Conservation (phyloP, 331 rosid genomes). For the Rosa hybrid region DNA sequence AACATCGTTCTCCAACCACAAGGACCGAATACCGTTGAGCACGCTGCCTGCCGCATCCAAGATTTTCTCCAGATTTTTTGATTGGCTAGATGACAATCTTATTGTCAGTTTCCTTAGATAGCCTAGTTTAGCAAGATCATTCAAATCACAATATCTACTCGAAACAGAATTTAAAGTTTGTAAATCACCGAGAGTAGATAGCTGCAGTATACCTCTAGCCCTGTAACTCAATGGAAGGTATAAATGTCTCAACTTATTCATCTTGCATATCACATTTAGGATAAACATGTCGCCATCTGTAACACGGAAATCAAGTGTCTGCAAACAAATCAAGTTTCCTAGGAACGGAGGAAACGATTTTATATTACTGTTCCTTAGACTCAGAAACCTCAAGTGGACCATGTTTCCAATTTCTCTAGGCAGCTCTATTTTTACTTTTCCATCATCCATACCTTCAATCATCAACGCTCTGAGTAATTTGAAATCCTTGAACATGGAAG, state of each 20-base stretch:
- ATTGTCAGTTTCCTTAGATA: background rate
- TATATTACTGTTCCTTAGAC: background rate
- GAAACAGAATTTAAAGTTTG: background rate
- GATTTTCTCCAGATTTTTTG: background rate
- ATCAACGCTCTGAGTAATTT: conserved; percentile 48
- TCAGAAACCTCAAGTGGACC: conserved; percentile 7
- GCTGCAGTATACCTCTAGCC: no score
- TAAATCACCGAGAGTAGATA: background rate
- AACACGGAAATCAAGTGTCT: background rate
- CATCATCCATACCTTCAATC: conserved; percentile 15
- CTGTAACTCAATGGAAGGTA: rapidly evolving
- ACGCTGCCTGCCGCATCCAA: background rate
- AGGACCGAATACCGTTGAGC: background rate
- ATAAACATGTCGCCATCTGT: rapidly evolving
- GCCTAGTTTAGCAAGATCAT: background rate
- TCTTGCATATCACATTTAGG: conserved; percentile 6
- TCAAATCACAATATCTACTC: background rate
- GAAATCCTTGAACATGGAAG: conserved; percentile 9
- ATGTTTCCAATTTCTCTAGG: conserved; percentile 35
- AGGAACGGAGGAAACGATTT: background rate
- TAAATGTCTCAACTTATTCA: conserved; percentile 9
- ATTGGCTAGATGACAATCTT: background rate
- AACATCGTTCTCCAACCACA: rapidly evolving
- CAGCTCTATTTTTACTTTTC: conserved; percentile 17
- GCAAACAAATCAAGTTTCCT: conserved; percentile 2